These are phyloP conservation scores for Ophiorrhiza pumila DNA, from an alignment of 257 asterid species.

Conservation along the genomic window DNA sequence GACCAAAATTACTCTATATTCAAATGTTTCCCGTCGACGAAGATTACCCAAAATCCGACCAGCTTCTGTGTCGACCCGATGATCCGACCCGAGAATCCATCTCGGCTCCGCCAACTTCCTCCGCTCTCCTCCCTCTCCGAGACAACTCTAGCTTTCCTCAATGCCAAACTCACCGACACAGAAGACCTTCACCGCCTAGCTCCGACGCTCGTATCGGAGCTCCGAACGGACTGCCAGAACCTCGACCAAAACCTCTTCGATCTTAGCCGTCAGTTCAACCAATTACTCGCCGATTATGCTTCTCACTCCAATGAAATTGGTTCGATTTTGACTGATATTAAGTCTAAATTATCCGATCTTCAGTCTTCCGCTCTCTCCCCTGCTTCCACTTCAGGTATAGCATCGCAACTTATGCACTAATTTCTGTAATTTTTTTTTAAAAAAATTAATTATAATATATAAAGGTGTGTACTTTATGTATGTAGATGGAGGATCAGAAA, in stretches of 20 bases:
- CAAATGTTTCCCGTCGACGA: too few relatives aligned
- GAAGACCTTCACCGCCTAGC: constrained; percentile 57
- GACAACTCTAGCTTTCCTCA: constrained; percentile 56
- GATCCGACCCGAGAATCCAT: constrained; percentile 31
- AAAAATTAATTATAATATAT: background rate
- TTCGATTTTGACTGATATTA: constrained; percentile 39
- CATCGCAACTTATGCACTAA: background rate
- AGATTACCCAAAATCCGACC: constrained; percentile 11
- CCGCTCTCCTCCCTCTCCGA: constrained; percentile 58
- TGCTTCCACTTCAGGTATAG: constrained; percentile 40
- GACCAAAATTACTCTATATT: too few relatives aligned
- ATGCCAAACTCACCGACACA: constrained; percentile 52
- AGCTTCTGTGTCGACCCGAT: background rate
- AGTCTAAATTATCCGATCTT: constrained; percentile 51
- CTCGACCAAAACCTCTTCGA: constrained; percentile 55
- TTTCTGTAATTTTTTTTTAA: background rate
- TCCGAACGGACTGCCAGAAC: constrained; percentile 51
- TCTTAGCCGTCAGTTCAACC: constrained; percentile 49
- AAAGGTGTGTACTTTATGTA: background rate
- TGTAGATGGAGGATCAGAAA: constrained; percentile 56
- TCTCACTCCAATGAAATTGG: constrained; percentile 51
- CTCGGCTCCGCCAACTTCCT: constrained; percentile 46
- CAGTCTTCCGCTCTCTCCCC: constrained; percentile 39
- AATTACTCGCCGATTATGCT: constrained; percentile 46
- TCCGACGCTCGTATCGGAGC: constrained; percentile 60